Evolutionary conservation across 768 basidiomycete genomes (phyloP).

Genomic region (Amanita phalloides): DNA sequence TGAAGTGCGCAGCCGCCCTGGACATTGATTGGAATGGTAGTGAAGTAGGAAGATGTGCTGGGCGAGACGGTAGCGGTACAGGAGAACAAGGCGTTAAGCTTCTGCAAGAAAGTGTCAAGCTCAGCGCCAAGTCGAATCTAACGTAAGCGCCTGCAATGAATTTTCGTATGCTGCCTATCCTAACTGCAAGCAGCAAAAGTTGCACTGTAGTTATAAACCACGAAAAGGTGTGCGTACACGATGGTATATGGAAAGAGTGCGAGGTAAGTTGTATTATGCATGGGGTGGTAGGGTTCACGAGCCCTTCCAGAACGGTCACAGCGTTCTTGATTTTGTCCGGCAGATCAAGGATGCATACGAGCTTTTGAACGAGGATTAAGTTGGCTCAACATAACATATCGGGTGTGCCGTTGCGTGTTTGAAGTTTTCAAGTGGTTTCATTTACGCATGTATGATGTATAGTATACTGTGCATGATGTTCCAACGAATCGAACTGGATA

Average conservation of each 20-base stretch:
- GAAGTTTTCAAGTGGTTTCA: too few species aligned
- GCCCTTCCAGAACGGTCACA: conserved; percentile 55
- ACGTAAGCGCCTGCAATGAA: conserved; percentile 24
- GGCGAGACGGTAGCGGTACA: conserved; percentile 50
- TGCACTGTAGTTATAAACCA: conserved; percentile 79
- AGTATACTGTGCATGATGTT: too few species aligned
- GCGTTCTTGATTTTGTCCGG: conserved; percentile 59
- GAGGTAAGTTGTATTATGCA: conserved; percentile 34
- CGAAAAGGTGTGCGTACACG: conserved; percentile 60
- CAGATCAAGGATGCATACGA: conserved; percentile 71
- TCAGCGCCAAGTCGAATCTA: conserved; percentile 37
- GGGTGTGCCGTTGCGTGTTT: too few species aligned
- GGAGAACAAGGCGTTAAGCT: conserved; percentile 55
- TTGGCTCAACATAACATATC: too few species aligned
- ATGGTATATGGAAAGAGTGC: conserved; percentile 71
- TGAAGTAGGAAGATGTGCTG: conserved; percentile 46
- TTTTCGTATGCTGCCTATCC: neutral
- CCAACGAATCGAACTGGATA: too few species aligned
- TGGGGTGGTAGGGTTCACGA: conserved; percentile 6
- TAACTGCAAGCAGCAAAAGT: conserved; percentile 44
- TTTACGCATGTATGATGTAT: too few species aligned
- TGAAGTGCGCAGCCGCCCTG: conserved; percentile 52
- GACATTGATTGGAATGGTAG: conserved; percentile 62
- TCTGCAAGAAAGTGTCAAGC: conserved; percentile 46
- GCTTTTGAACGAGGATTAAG: conserved; percentile 36